Conservation (phyloP, 2,329 filamentous ascomycete genomes). For the Pseudocercospora macadamiae region DNA sequence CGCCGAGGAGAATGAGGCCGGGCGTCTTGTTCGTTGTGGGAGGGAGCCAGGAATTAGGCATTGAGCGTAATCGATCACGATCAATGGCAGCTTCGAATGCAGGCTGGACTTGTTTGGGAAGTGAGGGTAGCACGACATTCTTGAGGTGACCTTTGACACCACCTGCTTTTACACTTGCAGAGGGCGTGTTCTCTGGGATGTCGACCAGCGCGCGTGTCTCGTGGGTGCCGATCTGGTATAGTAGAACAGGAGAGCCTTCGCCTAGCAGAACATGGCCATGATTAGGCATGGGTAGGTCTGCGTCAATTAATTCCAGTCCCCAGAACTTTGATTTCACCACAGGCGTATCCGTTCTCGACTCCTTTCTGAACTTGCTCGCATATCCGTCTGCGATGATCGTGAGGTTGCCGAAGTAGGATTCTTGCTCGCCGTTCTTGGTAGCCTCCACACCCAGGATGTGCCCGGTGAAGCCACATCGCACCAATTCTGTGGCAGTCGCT, state of each 20-base stretch:
- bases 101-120: conserved; percentile 73
- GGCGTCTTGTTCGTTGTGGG: conserved; percentile 71
- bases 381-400: conserved; percentile 94
- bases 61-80: conserved; percentile 75
- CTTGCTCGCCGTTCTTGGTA: conserved; percentile 64
- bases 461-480: conserved; percentile 68
- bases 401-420: conserved; percentile 82
- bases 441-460: conserved; percentile 84
- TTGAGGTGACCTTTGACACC: conserved; percentile 83
- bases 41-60: conserved; percentile 96
- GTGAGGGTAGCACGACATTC: conserved; percentile 75
- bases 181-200: conserved; percentile 75
- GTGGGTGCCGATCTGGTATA: conserved; percentile 96
- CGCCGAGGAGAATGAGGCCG: conserved; percentile 81
- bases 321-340: conserved; percentile 85
- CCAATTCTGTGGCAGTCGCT: conserved; percentile 77
- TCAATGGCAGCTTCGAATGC: conserved; percentile 77
- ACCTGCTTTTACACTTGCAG: conserved; percentile 72
- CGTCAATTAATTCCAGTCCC: conserved; percentile 89
- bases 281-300: conserved; percentile 70
- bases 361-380: conserved; percentile 85
- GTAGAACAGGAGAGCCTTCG: conserved; percentile 74
- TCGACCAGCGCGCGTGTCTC: conserved; percentile 92
- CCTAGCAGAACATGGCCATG: conserved; percentile 89
- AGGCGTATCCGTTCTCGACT: conserved; percentile 69